These are phyloP conservation scores for Globisporangium heterothallicum DNA, from an alignment of 352 stramenopile species.

Conservation along the genomic window DNA sequence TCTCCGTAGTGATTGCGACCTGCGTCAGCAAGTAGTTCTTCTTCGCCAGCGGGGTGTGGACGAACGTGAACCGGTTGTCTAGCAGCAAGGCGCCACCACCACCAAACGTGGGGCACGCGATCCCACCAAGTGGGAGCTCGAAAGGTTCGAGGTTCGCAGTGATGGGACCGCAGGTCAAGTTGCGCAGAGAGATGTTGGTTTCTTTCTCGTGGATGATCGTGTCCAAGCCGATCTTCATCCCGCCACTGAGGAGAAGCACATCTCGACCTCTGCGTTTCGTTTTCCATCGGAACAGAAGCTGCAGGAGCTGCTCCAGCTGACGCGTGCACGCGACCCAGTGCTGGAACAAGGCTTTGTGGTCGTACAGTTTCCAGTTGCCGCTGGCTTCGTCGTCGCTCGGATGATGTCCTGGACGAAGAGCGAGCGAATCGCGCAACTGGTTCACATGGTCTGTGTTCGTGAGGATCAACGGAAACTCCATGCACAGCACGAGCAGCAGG, in stretches of 20 bases:
- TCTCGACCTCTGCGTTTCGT: conserved; percentile 61
- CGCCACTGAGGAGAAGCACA: conserved; percentile 62
- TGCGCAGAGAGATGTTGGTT: conserved; percentile 43
- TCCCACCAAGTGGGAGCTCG: conserved; percentile 36
- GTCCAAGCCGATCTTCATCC: conserved; percentile 55
- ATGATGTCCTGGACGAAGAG: background rate
- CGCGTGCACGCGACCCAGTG: conserved; percentile 67
- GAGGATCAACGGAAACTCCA: conserved; percentile 64
- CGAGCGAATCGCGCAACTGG: conserved; percentile 32
- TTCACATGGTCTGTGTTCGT: conserved; percentile 43
- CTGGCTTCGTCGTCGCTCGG: background rate
- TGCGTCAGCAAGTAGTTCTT: conserved; percentile 62
- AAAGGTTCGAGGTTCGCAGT: conserved; percentile 48
- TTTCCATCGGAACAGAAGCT: conserved; percentile 75
- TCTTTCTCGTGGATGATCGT: conserved; percentile 49
- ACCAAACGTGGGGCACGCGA: conserved; percentile 48
- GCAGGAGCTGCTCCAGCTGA: conserved; percentile 63
- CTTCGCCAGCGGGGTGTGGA: conserved; percentile 29
- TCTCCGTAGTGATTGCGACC: conserved; percentile 19
- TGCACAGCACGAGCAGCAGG: conserved; percentile 50
- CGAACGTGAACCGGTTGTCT: conserved; percentile 59
- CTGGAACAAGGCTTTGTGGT: conserved; percentile 39
- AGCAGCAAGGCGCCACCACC: conserved; percentile 13
- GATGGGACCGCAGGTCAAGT: conserved; percentile 55
- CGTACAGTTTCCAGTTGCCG: conserved; percentile 42